Percentiles rank a stretch among this genome's conserved stretches.
Conservation (phyloP, 106 monocot genomes). For the Ottelia alismoides region DNA sequence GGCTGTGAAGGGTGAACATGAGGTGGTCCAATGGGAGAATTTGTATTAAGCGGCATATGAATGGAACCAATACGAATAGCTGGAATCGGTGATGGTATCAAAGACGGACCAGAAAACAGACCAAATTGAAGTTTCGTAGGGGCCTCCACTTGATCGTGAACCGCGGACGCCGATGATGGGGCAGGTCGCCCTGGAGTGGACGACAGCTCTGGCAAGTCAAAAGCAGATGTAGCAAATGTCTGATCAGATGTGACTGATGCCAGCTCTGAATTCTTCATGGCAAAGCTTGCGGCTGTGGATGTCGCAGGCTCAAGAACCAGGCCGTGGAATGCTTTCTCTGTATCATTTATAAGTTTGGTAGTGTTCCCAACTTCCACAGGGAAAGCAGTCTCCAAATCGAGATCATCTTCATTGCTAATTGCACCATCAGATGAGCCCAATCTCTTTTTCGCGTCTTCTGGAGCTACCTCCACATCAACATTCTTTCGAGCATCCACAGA, state of each 20-base stretch:
- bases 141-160: constrained; percentile 30
- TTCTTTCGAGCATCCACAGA: constrained; percentile 12
- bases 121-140: constrained; percentile 83
- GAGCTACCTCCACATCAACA: not conserved
- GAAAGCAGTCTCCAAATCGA: constrained; percentile 7
- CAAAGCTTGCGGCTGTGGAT: constrained; percentile 1
- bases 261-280: not conserved
- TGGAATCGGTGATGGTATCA: constrained; percentile 88
- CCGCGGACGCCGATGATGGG: constrained; percentile 17
- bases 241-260: constrained; percentile 11
- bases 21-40: constrained; percentile 41
- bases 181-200: constrained; percentile 2
- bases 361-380: constrained; percentile 2
- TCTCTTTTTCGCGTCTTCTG: constrained; percentile 7
- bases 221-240: constrained; percentile 3
- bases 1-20: constrained; percentile 50
- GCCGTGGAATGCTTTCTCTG: constrained; percentile 37
- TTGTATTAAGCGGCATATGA: constrained; percentile 88
- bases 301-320: constrained; percentile 30
- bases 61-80: constrained; percentile 97
- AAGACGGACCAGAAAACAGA: constrained; percentile 80
- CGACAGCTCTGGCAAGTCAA: constrained; percentile 12
- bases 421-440: not conserved
- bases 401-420: constrained; percentile 5
- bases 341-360: constrained; percentile 20